Evolutionary conservation across 129 eudicot species (phyloP).

Genomic region (Saposhnikovia divaricata): DNA sequence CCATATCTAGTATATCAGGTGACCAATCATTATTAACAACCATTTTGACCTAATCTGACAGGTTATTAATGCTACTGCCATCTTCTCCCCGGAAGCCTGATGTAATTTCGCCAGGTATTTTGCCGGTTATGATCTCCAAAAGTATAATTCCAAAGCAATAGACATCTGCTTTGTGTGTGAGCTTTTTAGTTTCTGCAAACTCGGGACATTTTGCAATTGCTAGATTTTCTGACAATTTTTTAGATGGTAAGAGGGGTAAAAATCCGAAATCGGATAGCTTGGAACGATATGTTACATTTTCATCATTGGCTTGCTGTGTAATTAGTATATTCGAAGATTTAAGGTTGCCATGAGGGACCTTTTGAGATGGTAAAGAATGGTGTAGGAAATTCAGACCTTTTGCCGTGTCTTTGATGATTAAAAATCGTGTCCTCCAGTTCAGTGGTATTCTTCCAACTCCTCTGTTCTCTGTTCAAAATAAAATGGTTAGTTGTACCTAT

Average conservation of each 20-base stretch:
- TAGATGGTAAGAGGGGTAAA: constrained; percentile 39
- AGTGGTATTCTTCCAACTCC: constrained; percentile 49
- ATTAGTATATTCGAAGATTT: constrained; percentile 59
- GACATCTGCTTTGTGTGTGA: constrained; percentile 47
- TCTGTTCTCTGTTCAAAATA: constrained; percentile 31
- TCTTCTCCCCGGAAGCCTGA: background rate
- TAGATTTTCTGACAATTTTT: constrained; percentile 27
- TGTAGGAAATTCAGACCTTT: constrained; percentile 49
- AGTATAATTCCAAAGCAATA: constrained; percentile 62
- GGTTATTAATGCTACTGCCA: constrained; percentile 22
- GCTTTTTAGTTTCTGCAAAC: constrained; percentile 30
- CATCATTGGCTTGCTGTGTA: constrained; percentile 6
- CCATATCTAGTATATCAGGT: constrained; percentile 65
- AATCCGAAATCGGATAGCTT: constrained; percentile 67
- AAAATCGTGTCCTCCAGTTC: constrained; percentile 53
- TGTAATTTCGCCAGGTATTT: constrained; percentile 26
- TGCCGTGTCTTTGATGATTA: constrained; percentile 60
- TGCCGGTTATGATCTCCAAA: constrained; percentile 59
- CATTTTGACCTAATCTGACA: constrained; percentile 51
- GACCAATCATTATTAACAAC: constrained; percentile 53
- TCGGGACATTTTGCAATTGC: constrained; percentile 46
- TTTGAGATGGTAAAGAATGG: constrained; percentile 43
- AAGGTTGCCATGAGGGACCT: constrained; percentile 67
- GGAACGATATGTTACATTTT: constrained; percentile 14
- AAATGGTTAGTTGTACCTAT: background rate